A percentile compares a stretch with the other conserved stretches of the same genome.
Conservation (phyloP, 129 eudicot genomes). For the Centella asiatica region DNA sequence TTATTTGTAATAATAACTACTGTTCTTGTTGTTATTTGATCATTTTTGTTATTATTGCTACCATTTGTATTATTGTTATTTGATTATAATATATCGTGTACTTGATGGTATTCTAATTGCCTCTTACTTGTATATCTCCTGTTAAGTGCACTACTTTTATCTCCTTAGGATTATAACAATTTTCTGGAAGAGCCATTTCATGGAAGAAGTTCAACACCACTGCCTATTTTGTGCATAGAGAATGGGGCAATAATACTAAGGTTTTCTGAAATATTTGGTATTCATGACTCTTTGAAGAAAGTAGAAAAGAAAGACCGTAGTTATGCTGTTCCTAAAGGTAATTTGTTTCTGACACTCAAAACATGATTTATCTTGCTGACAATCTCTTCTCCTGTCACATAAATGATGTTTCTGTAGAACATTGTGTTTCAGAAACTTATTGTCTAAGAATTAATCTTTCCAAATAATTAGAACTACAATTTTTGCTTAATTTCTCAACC, state of each 20-base stretch:
- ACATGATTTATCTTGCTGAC: background rate
- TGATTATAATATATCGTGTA: background rate
- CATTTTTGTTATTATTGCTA: too few species aligned
- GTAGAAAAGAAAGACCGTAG: conserved; percentile 54
- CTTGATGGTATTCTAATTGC: background rate
- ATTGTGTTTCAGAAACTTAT: background rate
- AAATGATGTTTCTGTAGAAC: background rate
- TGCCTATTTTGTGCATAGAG: conserved; percentile 79
- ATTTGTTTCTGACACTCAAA: conserved; percentile 2
- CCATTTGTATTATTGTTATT: background rate
- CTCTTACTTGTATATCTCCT: background rate
- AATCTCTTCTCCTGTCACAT: background rate
- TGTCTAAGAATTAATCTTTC: background rate
- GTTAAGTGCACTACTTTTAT: background rate
- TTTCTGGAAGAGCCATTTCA: conserved; percentile 32
- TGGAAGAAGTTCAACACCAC: conserved; percentile 40
- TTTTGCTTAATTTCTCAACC: background rate
- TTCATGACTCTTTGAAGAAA: conserved; percentile 62
- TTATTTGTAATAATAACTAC: too few species aligned
- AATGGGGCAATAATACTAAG: conserved; percentile 68
- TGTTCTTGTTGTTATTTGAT: too few species aligned
- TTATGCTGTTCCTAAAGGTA: conserved; percentile 71
- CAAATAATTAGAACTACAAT: background rate
- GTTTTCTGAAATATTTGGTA: conserved; percentile 90
- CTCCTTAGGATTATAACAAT: conserved; percentile 46